phyloP scores from a whole-genome alignment of 495 filamentous ascomycete genomes.

The Lineolata rhizophorae region DNA sequence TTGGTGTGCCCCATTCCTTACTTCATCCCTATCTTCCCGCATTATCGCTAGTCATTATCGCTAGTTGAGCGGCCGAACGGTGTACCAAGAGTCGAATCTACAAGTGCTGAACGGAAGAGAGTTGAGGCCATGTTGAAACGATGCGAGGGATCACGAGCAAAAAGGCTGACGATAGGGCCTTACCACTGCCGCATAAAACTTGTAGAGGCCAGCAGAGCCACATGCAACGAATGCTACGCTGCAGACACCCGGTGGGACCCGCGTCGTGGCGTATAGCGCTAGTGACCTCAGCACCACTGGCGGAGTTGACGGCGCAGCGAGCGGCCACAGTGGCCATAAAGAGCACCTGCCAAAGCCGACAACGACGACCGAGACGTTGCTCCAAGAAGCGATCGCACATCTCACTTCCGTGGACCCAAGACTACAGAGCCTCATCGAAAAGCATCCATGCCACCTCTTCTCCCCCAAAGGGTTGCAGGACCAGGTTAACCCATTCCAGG shows the following conservation, averaged over 20 bases:
- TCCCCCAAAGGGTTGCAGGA: slow-evolving; percentile 65
- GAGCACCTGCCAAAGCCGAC: slow-evolving; percentile 20
- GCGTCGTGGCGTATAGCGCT: slow-evolving; percentile 34
- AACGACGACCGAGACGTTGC: slow-evolving; percentile 47
- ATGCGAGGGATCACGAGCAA: too few relatives aligned
- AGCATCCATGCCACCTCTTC: slow-evolving; percentile 58
- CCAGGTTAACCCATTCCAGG: slow-evolving; percentile 68
- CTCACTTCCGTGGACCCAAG: slow-evolving; percentile 54
- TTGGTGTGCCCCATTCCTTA: too few relatives aligned
- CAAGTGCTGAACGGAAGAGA: too few relatives aligned
- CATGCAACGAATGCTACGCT: slow-evolving; percentile 55
- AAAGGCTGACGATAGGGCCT: too few relatives aligned
- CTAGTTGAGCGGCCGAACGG: too few relatives aligned
- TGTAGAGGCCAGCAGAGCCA: slow-evolving; percentile 36
- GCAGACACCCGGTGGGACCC: slow-evolving; percentile 55
- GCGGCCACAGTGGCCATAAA: slow-evolving; percentile 20
- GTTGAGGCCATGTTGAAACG: too few relatives aligned
- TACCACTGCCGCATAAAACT: too few relatives aligned
- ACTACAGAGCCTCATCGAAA: slow-evolving; percentile 48
- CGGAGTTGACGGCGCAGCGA: slow-evolving; percentile 30
- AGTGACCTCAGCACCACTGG: too few relatives aligned
- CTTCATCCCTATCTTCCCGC: too few relatives aligned
- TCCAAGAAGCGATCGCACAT: slow-evolving; percentile 59
- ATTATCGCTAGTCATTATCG: too few relatives aligned
- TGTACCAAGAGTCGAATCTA: too few relatives aligned